Conservation (phyloP, 805 yeast genomes). For the Nakazawaea ambrosiae region DNA sequence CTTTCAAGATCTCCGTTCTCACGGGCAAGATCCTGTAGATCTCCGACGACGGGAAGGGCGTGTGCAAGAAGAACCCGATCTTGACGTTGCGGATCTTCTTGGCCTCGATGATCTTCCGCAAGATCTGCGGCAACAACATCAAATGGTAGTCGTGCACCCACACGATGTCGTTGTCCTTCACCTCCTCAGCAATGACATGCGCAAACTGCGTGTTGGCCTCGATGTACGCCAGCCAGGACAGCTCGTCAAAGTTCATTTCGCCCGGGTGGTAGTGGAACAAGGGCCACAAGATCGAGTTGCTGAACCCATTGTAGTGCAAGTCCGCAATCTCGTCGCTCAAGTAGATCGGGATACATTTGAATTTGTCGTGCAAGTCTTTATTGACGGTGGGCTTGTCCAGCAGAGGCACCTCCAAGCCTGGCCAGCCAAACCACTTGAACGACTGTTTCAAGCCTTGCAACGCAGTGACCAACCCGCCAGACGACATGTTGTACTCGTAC, state of each 20-base stretch:
- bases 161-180: constrained; percentile 77
- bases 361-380: constrained; percentile 63
- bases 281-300: constrained; percentile 96
- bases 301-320: constrained; percentile 92
- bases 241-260: constrained; percentile 96
- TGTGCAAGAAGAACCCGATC: constrained; percentile 91
- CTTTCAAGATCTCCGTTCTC: constrained; percentile 82
- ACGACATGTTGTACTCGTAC: constrained; percentile 85
- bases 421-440: constrained; percentile 99
- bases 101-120: constrained; percentile 53
- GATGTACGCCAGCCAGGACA: constrained; percentile 96
- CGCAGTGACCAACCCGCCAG: constrained; percentile 97
- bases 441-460: constrained; percentile 84
- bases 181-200: constrained; percentile 56
- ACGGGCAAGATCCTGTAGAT: constrained; percentile 95
- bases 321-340: constrained; percentile 87
- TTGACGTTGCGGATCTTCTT: constrained; percentile 48
- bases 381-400: constrained; percentile 65
- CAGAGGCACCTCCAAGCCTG: constrained; percentile 81
- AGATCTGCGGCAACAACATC: constrained; percentile 88
- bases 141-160: constrained; percentile 99
- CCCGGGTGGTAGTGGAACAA: constrained; percentile 98
- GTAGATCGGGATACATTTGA: constrained; percentile 87
- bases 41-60: constrained; percentile 97
- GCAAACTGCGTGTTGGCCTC: constrained; percentile 88